Evolutionary conservation across 106 monocot genomes (phyloP).

Genomic region (Apostasia shenzhenica): DNA sequence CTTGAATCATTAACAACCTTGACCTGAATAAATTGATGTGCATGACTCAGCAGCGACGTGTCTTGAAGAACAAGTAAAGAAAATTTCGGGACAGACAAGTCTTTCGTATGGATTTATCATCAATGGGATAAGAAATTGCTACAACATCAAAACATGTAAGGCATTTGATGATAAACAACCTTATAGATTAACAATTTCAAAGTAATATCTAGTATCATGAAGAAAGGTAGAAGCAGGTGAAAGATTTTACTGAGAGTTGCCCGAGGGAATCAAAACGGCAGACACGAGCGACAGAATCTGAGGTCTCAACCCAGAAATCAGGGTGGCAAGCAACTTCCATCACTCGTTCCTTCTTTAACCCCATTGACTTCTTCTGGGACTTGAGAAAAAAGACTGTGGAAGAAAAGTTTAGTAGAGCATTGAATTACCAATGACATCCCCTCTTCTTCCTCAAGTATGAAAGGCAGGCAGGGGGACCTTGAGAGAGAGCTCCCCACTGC

Average conservation of each 20-base stretch:
- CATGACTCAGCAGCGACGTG: neutral
- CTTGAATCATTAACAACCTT: conserved; percentile 61
- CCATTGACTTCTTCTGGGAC: conserved; percentile 1
- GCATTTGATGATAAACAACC: neutral
- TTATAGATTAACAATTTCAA: neutral
- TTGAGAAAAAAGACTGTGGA: too few relatives aligned
- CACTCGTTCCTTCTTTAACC: conserved; percentile 2
- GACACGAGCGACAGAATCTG: conserved; percentile 11
- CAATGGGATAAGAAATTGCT: neutral
- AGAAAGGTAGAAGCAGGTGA: neutral
- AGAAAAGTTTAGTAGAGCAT: too few relatives aligned
- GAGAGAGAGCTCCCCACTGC: too few relatives aligned
- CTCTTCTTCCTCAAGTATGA: too few relatives aligned
- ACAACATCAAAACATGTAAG: neutral
- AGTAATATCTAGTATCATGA: neutral
- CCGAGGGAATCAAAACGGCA: conserved; percentile 18
- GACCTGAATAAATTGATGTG: conserved; percentile 31
- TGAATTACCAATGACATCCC: too few relatives aligned
- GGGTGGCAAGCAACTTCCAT: neutral
- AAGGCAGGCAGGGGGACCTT: too few relatives aligned
- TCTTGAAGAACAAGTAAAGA: neutral
- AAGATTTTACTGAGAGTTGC: conserved; percentile 7
- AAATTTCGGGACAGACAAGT: neutral
- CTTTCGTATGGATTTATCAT: neutral
- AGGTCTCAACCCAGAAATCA: conserved; percentile 24